Base-by-base conservation (phyloP, 164 flowering plant species). In the Chimonanthus praecox region DNA sequence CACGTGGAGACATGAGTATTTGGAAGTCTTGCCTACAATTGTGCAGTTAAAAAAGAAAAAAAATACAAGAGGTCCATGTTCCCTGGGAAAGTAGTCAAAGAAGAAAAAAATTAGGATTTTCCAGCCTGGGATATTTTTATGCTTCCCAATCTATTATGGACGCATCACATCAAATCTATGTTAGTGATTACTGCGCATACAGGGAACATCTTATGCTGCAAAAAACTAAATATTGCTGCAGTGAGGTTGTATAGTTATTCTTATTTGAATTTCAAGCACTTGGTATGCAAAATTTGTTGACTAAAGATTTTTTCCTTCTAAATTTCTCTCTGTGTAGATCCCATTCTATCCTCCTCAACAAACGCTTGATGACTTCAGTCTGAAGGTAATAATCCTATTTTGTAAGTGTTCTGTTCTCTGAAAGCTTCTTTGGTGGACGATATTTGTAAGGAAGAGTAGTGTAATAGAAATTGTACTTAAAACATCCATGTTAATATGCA, bases 301-400 rank as follows among this genome's bases (percentile, higher is more conserved):
- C 58, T 58, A 33, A 71, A 47, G 61, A 54, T 7, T 33, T 79
- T 67, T 60, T 46, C 67, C 11, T 33, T n/a, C 9, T 49, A 21
- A 33, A 0, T 33, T 33, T 33, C 33, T 33, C 74, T 66, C 73
- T 6, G 46, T 78, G 75, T 81, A 95, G 98, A 81, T 88, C 11
- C 98, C 98, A 11, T 93, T 84, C 83, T 95, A 93, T 82, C 99
- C 99, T 63, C 99, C 99, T 70, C 98, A 91, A 80, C 98, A 95
- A 67, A 89, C 71, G 49, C 73, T 92, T 20, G 82, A 89, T 67
- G 98, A 93, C 81, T 95, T 93, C 79, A 88, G 78, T 64, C 81
- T 85, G 10, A 77, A 88, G 94, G 97, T 95, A 87, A 47, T 61
- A 67, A 51, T 33, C 33, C 33, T 33, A 33, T 33, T 33, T 33